Conservation (phyloP, 2,329 filamentous ascomycete species). For the Paecilomyces niveus region DNA sequence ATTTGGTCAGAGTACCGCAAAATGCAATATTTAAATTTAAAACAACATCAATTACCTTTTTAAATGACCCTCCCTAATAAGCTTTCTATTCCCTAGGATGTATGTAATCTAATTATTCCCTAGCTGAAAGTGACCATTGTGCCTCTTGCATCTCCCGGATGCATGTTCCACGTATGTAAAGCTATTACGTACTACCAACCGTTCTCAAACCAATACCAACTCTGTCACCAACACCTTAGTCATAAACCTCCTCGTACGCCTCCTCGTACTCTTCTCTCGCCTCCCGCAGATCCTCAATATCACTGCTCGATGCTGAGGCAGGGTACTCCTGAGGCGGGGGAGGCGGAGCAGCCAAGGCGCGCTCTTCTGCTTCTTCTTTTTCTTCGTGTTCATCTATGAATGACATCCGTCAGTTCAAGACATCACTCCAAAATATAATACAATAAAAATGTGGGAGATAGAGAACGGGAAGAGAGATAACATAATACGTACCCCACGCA, state of each 20-base stretch:
- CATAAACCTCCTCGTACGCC: not conserved
- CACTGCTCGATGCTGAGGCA: not conserved
- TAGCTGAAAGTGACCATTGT: no score
- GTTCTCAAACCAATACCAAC: not conserved
- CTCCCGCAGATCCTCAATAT: not conserved
- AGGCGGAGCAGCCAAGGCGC: not conserved
- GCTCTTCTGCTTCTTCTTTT: not conserved
- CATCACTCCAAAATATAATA: not conserved
- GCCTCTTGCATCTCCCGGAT: no score
- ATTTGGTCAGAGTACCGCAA: no score
- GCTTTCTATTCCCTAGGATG: no score
- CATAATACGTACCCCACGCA: constrained; percentile 44
- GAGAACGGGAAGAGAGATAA: constrained; percentile 7
- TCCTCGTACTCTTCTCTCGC: not conserved
- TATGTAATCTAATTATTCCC: no score
- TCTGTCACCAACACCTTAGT: not conserved
- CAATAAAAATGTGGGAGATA: not conserved
- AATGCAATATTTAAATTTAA: no score
- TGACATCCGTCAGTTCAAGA: not conserved
- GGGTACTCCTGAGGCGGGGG: not conserved
- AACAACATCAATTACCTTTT: no score
- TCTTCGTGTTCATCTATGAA: not conserved
- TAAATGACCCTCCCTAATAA: no score
- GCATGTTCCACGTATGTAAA: no score
- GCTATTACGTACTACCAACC: not conserved